Percentiles rank a stretch among this genome's conserved stretches.
These are phyloP conservation scores for Pisolithus microcarpus DNA, from an alignment of 768 basidiomycete species.

Conservation along the genomic window DNA sequence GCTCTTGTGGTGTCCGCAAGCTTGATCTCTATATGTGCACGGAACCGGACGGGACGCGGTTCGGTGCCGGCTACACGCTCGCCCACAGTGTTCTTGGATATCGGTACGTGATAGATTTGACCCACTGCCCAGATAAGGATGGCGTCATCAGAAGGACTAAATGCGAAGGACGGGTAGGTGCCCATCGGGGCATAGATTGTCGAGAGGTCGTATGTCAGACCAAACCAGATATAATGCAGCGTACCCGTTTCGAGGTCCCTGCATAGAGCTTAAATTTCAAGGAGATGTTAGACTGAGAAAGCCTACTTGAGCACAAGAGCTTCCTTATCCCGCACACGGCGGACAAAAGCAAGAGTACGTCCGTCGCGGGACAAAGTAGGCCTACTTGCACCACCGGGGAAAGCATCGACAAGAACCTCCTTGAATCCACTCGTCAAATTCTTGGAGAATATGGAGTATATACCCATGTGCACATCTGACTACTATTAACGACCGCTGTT, in stretches of 20 bases:
- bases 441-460: constrained; percentile 62
- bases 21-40: constrained; percentile 54
- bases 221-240: constrained; percentile 58
- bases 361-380: constrained; percentile 65
- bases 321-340: constrained; percentile 66
- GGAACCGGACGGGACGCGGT: constrained; percentile 50
- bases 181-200: constrained; percentile 68
- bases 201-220: constrained; percentile 61
- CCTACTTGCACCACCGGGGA: constrained; percentile 66
- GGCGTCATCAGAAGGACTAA: constrained; percentile 50
- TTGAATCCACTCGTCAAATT: constrained; percentile 54
- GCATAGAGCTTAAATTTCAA: constrained; percentile 3
- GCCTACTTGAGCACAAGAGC: constrained; percentile 64
- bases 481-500: background rate
- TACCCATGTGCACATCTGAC: constrained; percentile 61
- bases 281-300: background rate
- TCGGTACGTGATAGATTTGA: constrained; percentile 52
- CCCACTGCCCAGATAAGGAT: constrained; percentile 67
- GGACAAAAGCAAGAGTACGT: constrained; percentile 66
- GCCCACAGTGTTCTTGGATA: constrained; percentile 41
- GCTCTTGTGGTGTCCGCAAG: constrained; percentile 53
- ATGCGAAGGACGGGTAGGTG: constrained; percentile 71
- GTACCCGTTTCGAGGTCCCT: constrained; percentile 66
- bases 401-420: constrained; percentile 45
- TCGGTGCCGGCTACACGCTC: constrained; percentile 39